Base-by-base conservation (phyloP, 148 eudicot species). In the Nyssa sinensis region DNA sequence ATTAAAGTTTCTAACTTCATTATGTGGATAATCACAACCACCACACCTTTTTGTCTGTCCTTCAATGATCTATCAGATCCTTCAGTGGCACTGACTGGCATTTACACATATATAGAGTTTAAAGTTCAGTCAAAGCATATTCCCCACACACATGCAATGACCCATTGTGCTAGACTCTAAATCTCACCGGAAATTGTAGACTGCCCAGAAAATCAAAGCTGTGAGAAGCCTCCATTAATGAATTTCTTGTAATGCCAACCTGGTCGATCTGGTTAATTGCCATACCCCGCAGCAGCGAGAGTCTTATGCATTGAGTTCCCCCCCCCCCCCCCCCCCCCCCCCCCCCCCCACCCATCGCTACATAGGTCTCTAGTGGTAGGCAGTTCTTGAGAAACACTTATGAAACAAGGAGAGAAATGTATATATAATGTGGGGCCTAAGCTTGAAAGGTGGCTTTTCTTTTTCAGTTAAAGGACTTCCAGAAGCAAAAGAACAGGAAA, bases 21-120 rank as follows among this genome's bases (percentile, higher is more conserved):
- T 31, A 61, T 14, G 68, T 68, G 79, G 62, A 76, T 67, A 62
- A 62, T 49, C 59, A 69, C 39, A 76, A 71, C 51, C 32, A 62
- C 62, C 79, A 31, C 61, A 11, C 74, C 64, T n/a, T 70, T 70
- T 70, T 76, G 79, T 76, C 79, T 70, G 21, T 32, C 79, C 39
- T 69, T 69, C n/a, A n/a, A n/a, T n/a, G n/a, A n/a, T n/a, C n/a
- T n/a, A n/a, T n/a, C n/a, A n/a, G n/a, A n/a, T n/a, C n/a, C n/a
- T n/a, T n/a, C 31, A 47, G 62, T 62, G 63, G 64, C 79, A 76
- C 74, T 62, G 74, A 70, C 51, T 76, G 51, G 33, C 55, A 76
- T 63, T 69, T 31, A 70, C 60, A 58, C n/a, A n/a, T n/a, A n/a
- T n/a, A n/a, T n/a, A n/a, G n/a, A n/a, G n/a, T n/a, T n/a, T 57